Conservation (phyloP, 2,329 filamentous ascomycete genomes). For the Fusarium odoratissimum region DNA sequence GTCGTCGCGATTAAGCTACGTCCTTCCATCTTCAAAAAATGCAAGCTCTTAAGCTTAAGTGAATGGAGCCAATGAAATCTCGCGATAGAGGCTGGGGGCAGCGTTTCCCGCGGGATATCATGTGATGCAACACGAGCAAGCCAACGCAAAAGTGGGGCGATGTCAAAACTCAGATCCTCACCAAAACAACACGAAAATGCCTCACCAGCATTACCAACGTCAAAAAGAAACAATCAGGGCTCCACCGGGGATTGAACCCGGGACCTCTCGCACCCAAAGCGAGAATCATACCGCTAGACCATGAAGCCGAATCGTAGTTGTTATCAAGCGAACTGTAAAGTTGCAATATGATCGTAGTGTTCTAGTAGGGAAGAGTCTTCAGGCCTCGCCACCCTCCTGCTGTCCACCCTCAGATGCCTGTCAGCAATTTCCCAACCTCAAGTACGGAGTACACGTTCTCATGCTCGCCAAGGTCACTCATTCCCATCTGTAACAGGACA, state of each 20-base stretch:
- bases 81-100: fast-evolving
- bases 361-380: fast-evolving
- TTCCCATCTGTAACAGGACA: neutral
- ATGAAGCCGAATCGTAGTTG: constrained; percentile 2
- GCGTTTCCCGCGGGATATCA: neutral
- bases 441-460: neutral
- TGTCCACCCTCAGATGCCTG: neutral
- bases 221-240: fast-evolving
- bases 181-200: neutral
- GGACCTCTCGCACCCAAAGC: constrained; percentile 55
- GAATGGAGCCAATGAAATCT: fast-evolving
- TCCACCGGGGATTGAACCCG: constrained; percentile 58
- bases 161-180: neutral
- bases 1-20: neutral
- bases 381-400: fast-evolving
- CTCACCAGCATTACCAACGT: neutral
- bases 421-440: neutral
- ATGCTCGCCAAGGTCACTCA: neutral
- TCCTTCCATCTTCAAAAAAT: neutral
- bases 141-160: neutral
- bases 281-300: constrained; percentile 37
- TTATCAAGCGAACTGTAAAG: fast-evolving
- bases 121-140: fast-evolving
- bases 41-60: neutral
- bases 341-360: fast-evolving